phyloP scores from a whole-genome alignment of 805 yeast species.

The Lipomyces sp. region DNA sequence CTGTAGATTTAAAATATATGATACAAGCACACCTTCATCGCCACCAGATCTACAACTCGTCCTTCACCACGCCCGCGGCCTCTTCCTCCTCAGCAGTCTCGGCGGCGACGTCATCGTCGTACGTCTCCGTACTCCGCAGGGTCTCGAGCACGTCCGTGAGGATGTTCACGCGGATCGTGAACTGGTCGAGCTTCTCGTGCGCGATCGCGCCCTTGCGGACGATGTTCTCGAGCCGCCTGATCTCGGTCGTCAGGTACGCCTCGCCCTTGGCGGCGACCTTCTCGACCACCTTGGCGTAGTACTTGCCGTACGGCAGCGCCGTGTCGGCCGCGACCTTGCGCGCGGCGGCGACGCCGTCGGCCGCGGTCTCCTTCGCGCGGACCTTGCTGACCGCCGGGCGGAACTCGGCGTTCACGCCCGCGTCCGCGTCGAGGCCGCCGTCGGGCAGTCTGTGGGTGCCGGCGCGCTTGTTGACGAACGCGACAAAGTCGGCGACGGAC shows the following conservation, averaged over 20 bases:
- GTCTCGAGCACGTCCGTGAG: slow-evolving; percentile 38
- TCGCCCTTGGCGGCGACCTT: slow-evolving; percentile 33
- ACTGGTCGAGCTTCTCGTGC: slow-evolving; percentile 48
- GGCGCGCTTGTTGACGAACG: slow-evolving; percentile 45
- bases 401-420: slow-evolving; percentile 44
- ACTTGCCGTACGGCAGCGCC: slow-evolving; percentile 21
- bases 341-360: slow-evolving; percentile 41
- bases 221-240: slow-evolving; percentile 46
- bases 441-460: slow-evolving; percentile 43
- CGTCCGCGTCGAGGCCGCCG: slow-evolving; percentile 42
- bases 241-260: slow-evolving; percentile 47
- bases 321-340: slow-evolving; percentile 35
- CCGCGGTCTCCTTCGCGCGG: slow-evolving; percentile 31
- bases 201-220: slow-evolving; percentile 41
- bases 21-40: neutral
- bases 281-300: slow-evolving; percentile 35
- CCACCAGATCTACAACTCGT: slow-evolving; percentile 10
- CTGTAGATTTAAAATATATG: neutral
- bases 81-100: neutral
- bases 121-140: slow-evolving; percentile 2
- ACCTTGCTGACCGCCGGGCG: slow-evolving; percentile 37
- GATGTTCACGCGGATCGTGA: slow-evolving; percentile 52
- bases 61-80: too few relatives aligned
- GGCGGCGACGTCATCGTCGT: neutral
- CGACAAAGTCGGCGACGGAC: slow-evolving; percentile 48